These are phyloP conservation scores for Daldinia sp. DNA, from an alignment of 2,329 filamentous ascomycete species.

Conservation along the genomic window DNA sequence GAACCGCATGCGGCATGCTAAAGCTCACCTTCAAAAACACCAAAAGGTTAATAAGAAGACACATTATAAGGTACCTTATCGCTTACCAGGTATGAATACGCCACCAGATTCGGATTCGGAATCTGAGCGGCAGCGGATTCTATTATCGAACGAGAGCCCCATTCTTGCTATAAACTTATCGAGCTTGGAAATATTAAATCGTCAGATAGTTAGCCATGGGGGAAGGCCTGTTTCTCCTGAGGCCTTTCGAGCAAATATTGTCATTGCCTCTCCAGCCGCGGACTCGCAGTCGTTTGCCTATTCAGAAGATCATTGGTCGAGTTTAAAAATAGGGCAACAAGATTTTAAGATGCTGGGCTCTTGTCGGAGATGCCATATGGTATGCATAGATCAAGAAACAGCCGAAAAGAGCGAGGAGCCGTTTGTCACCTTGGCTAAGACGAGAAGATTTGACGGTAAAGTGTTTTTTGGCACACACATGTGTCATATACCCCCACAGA, in stretches of 20 bases:
- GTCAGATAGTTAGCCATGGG: conserved; percentile 72
- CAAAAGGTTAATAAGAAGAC: conserved; percentile 53
- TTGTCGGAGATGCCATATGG: conserved; percentile 94
- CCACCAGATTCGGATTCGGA: conserved; percentile 70
- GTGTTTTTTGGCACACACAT: conserved; percentile 91
- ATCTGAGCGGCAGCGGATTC: conserved; percentile 66
- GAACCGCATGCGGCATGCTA: conserved; percentile 74
- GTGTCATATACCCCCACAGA: conserved; percentile 58
- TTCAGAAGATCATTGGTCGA: conserved; percentile 82
- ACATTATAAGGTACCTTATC: conserved; percentile 60
- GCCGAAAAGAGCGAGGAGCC: conserved; percentile 84
- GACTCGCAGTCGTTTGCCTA: conserved; percentile 69
- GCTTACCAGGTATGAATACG: conserved; percentile 66
- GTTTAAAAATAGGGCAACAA: conserved; percentile 73
- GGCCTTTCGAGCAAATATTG: conserved; percentile 90
- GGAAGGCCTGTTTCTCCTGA: conserved; percentile 76
- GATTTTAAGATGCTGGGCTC: conserved; percentile 80
- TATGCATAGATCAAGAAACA: conserved; percentile 90
- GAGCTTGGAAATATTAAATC: conserved; percentile 83
- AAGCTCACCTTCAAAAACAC: conserved; percentile 74
- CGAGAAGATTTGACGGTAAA: conserved; percentile 83
- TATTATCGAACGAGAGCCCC: conserved; percentile 93
- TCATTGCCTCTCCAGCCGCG: conserved; percentile 66
- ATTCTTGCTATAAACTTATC: conserved; percentile 86
- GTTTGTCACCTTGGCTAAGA: conserved; percentile 88